Evolutionary conservation across 331 rosid genomes (phyloP).

Genomic region (Pyrus hybrid): DNA sequence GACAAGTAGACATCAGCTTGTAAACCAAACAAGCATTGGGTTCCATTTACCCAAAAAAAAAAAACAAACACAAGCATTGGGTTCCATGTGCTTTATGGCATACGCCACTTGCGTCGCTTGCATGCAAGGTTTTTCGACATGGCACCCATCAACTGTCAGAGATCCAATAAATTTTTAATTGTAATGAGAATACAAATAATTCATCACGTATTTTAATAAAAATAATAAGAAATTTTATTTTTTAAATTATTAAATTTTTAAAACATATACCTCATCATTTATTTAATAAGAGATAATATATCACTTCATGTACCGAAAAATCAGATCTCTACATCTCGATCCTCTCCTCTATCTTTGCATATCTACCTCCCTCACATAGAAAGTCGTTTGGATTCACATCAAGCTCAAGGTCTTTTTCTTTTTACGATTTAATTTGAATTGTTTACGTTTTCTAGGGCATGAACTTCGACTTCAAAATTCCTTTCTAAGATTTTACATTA

Average conservation of each 20-base stretch:
- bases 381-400: not conserved
- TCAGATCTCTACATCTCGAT: no score
- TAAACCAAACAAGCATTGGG: conserved; percentile 25
- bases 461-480: not conserved
- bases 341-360: not conserved
- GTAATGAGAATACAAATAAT: no score
- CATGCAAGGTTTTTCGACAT: not conserved
- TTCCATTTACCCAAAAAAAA: conserved; percentile 17
- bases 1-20: conserved; percentile 22
- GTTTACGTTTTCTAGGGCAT: not conserved
- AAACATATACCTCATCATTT: no score
- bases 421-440: not conserved
- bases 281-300: no score
- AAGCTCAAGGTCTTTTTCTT: not conserved
- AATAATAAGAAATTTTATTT: no score
- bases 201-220: no score
- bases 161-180: no score
- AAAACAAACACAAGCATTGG: no score
- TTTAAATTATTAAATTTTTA: no score
- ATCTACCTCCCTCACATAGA: not conserved
- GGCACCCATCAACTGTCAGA: not conserved
- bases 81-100: conserved; percentile 49
- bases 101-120: conserved; percentile 18
- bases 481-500: not conserved
- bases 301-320: no score